Evolutionary conservation across 148 eudicot genomes (phyloP).

Genomic region (Agrostemma githago): DNA sequence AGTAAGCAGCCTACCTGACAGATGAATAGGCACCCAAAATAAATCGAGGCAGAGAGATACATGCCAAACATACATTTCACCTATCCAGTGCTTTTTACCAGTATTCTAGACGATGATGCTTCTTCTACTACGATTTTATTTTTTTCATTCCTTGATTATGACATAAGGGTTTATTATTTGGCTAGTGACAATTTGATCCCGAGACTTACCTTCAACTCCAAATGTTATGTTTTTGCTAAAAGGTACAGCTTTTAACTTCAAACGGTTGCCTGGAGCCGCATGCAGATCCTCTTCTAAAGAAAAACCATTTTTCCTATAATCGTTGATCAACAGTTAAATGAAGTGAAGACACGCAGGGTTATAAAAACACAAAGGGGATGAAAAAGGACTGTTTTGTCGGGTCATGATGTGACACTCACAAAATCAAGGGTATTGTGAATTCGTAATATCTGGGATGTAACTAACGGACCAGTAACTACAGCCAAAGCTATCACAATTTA

Average conservation of each 20-base stretch:
- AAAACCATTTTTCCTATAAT: constrained; percentile 86
- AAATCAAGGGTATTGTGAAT: background rate
- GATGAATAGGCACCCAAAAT: background rate
- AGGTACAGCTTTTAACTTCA: constrained; percentile 75
- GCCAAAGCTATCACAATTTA: background rate
- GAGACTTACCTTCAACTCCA: constrained; percentile 75
- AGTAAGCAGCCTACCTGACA: background rate
- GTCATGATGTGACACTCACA: background rate
- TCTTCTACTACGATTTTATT: no score
- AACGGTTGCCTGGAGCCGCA: constrained; percentile 79
- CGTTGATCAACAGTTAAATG: constrained; percentile 6
- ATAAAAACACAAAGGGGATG: constrained; percentile 1
- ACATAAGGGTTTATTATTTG: background rate
- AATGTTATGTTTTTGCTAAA: constrained; percentile 91
- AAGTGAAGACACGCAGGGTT: background rate
- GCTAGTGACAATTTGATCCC: background rate
- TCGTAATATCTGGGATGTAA: background rate
- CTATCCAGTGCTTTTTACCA: background rate
- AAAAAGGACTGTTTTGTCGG: background rate
- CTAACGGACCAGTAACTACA: background rate
- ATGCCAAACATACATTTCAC: background rate
- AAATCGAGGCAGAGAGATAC: background rate
- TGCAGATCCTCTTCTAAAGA: constrained; percentile 68
- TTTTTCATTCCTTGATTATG: no score
- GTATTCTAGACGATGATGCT: no score